Percentiles rank a stretch among this genome's conserved stretches.
These are phyloP conservation scores for Elymus sibiricus DNA, from an alignment of 176 grass and related monocot species.

Conservation along the genomic window DNA sequence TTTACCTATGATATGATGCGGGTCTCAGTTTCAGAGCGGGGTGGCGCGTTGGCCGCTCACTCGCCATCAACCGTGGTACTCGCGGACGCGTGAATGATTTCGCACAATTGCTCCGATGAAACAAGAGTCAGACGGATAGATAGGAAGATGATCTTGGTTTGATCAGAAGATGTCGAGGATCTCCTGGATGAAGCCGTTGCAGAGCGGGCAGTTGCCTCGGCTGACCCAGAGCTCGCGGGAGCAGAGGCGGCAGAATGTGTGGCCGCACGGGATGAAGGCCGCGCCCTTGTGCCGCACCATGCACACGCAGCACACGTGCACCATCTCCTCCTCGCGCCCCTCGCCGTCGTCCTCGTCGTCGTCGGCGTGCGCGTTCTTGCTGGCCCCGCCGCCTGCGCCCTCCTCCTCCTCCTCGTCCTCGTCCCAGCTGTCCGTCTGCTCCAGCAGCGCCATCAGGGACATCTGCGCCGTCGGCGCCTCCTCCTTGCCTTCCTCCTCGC, in stretches of 20 bases:
- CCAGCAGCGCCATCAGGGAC: slow-evolving; percentile 72
- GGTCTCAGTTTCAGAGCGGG: neutral
- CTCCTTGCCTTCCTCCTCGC: slow-evolving; percentile 5
- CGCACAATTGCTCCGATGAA: neutral
- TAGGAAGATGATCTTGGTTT: no score
- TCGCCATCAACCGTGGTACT: neutral
- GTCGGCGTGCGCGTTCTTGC: slow-evolving; percentile 15
- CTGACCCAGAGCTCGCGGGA: slow-evolving; percentile 75
- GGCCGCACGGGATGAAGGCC: slow-evolving; percentile 66
- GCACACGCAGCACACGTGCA: slow-evolving; percentile 75
- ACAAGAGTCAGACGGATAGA: neutral
- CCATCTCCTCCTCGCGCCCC: slow-evolving; percentile 33
- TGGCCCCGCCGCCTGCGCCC: neutral
- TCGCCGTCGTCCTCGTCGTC: slow-evolving; percentile 33
- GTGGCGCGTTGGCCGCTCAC: neutral
- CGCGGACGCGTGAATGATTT: neutral
- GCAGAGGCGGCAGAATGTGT: slow-evolving; percentile 75
- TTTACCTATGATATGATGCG: neutral
- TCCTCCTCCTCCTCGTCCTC: neutral
- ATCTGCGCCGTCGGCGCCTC: slow-evolving; percentile 43
- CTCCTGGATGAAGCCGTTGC: slow-evolving; percentile 78
- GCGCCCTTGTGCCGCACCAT: slow-evolving; percentile 75
- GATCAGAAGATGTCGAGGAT: slow-evolving; percentile 75
- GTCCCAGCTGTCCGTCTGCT: slow-evolving; percentile 65
- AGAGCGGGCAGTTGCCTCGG: slow-evolving; percentile 74